phyloP scores from a whole-genome alignment of 2,329 filamentous ascomycete genomes.

The Neobulgaria alba region DNA sequence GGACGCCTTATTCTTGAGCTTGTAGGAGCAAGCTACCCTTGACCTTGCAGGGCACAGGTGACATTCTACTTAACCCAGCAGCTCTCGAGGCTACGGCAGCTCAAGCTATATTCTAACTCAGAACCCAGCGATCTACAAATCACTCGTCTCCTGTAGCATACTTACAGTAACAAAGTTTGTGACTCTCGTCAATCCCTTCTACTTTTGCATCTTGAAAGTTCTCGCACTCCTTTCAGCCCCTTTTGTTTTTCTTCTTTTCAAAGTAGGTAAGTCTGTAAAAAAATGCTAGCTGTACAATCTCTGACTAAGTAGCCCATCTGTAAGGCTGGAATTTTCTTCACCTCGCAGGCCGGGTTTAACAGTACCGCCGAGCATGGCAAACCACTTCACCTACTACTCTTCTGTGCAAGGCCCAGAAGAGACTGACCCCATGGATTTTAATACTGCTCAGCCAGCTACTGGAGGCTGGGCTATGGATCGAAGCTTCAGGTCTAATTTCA shows the following conservation, averaged over 20 bases:
- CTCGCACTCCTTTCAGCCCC: background rate
- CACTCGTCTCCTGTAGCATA: too few species aligned
- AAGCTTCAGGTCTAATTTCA: background rate
- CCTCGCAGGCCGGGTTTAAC: constrained; percentile 1
- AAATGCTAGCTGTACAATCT: background rate
- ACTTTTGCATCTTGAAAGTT: background rate
- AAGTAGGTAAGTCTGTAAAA: background rate
- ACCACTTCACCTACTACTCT: background rate
- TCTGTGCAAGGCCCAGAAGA: constrained; percentile 1
- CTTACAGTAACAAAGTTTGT: background rate
- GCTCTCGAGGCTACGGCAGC: too few species aligned
- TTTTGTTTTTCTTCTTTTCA: background rate
- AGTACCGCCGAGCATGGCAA: background rate
- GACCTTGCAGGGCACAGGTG: background rate
- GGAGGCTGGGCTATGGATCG: background rate
- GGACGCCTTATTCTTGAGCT: background rate
- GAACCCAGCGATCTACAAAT: too few species aligned
- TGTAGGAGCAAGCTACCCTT: background rate
- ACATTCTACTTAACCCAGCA: too few species aligned
- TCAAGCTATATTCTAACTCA: background rate
- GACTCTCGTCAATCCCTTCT: background rate
- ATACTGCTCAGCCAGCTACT: background rate
- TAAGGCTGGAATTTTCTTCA: constrained; percentile 1
- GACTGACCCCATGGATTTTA: background rate
- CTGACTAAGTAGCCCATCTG: background rate